Conservation (phyloP, 164 flowering plant genomes). For the Annona squamosa region DNA sequence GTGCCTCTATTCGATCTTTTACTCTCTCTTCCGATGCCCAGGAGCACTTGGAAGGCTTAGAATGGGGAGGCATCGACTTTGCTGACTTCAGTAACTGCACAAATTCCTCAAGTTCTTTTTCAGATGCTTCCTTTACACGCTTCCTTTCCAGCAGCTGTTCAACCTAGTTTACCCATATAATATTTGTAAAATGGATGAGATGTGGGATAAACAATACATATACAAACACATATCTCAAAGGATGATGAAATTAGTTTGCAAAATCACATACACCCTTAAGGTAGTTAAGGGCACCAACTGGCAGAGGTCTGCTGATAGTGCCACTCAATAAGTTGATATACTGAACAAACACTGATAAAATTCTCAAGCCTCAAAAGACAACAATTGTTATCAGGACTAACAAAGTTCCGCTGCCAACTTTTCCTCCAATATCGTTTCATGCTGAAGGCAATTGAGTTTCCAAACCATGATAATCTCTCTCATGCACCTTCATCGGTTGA, state of each 20-base stretch:
- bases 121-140: constrained; percentile 65
- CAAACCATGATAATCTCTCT: no score
- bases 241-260: no score
- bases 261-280: no score
- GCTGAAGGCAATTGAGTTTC: no score
- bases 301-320: neutral
- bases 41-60: constrained; percentile 64
- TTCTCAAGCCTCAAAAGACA: neutral
- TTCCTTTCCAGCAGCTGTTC: constrained; percentile 65
- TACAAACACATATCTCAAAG: no score
- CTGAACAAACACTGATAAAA: neutral
- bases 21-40: constrained; percentile 65
- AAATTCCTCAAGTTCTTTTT: constrained; percentile 79
- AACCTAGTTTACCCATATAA: constrained; percentile 38
- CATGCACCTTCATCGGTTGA: no score
- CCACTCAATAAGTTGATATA: neutral
- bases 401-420: no score
- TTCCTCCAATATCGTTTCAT: no score
- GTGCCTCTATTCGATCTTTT: constrained; percentile 46
- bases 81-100: constrained; percentile 56
- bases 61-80: constrained; percentile 49
- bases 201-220: neutral
- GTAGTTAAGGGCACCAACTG: neutral
- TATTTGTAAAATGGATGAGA: neutral
- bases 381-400: neutral